Percentiles rank a stretch among this genome's conserved stretches.
phyloP scores from a whole-genome alignment of 2,329 filamentous ascomycete species.

The Colletotrichum sp. region DNA sequence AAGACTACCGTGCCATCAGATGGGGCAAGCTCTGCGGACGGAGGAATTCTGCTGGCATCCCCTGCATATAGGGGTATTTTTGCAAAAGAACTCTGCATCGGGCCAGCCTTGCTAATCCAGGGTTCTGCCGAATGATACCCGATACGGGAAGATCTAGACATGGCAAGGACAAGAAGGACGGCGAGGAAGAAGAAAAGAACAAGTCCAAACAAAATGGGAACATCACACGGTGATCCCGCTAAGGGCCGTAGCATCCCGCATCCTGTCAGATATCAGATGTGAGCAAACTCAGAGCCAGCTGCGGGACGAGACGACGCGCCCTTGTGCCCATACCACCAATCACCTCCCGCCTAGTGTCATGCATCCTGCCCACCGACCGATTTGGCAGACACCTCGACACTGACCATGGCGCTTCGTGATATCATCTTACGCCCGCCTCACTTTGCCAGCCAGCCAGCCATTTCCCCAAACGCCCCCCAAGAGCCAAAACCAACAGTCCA shows the following conservation, averaged over 20 bases:
- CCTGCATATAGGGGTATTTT: not conserved
- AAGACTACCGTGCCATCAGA: not conserved
- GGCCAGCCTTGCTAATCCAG: not conserved
- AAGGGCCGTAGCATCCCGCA: conserved; percentile 3
- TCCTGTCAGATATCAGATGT: conserved; percentile 15
- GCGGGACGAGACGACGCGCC: not conserved
- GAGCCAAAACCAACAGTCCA: not conserved
- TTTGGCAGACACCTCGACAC: not conserved
- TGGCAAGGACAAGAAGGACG: not conserved
- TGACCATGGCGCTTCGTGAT: conserved; percentile 14
- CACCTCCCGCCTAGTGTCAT: conserved; percentile 9
- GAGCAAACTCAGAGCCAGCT: not conserved
- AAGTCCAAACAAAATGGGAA: not conserved
- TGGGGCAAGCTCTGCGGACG: not conserved
- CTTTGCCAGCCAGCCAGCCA: not conserved
- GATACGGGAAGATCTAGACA: not conserved
- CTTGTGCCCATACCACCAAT: conserved; percentile 8
- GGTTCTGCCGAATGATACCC: not conserved
- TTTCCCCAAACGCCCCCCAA: not conserved
- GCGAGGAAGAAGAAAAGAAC: not conserved
- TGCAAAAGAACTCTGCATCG: not conserved
- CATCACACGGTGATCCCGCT: not conserved
- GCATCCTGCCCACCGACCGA: conserved; percentile 5
- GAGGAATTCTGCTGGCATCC: not conserved
- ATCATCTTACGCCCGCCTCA: conserved; percentile 20